Evolutionary conservation across 2,329 filamentous ascomycete species (phyloP).

Genomic region (Penicillium sp.): DNA sequence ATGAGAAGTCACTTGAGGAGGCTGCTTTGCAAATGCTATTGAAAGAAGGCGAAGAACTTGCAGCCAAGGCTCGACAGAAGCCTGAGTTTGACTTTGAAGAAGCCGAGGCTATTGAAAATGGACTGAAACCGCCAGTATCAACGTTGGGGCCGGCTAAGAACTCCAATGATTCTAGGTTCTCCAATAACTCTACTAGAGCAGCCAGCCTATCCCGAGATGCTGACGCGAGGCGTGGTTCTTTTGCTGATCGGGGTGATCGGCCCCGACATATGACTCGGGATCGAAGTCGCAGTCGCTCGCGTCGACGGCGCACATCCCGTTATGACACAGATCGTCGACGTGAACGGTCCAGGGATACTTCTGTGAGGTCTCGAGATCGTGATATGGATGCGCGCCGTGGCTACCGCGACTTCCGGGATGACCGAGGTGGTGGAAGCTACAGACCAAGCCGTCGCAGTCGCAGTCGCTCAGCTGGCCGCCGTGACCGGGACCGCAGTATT

Average conservation of each 20-base stretch:
- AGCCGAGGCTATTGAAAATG: slow-evolving; percentile 37
- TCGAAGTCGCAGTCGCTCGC: slow-evolving; percentile 27
- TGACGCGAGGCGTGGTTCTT: slow-evolving; percentile 24
- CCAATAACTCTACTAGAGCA: slow-evolving; percentile 23
- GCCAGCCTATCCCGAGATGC: slow-evolving; percentile 25
- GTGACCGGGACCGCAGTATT: slow-evolving; percentile 21
- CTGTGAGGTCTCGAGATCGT: slow-evolving; percentile 27
- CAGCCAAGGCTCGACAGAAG: slow-evolving; percentile 44
- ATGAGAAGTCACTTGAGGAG: slow-evolving; percentile 49
- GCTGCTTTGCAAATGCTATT: slow-evolving; percentile 47
- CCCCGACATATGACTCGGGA: slow-evolving; percentile 21
- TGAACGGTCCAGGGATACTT: slow-evolving; percentile 24
- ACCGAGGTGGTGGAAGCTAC: slow-evolving; percentile 26
- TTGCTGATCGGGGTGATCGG: slow-evolving; percentile 21
- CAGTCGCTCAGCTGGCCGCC: slow-evolving; percentile 26
- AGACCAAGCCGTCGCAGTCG: slow-evolving; percentile 29
- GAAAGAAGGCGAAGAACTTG: slow-evolving; percentile 48
- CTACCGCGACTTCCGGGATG: slow-evolving; percentile 25
- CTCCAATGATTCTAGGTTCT: slow-evolving; percentile 22
- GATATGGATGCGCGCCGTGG: slow-evolving; percentile 27
- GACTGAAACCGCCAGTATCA: slow-evolving; percentile 24
- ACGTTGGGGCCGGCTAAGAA: slow-evolving; percentile 20
- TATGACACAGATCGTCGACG: slow-evolving; percentile 26
- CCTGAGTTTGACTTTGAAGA: slow-evolving; percentile 46
- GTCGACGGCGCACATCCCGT: slow-evolving; percentile 21